These are phyloP conservation scores for Nicotiana tomentosiformis DNA, from an alignment of 257 asterid genomes.

Conservation along the genomic window DNA sequence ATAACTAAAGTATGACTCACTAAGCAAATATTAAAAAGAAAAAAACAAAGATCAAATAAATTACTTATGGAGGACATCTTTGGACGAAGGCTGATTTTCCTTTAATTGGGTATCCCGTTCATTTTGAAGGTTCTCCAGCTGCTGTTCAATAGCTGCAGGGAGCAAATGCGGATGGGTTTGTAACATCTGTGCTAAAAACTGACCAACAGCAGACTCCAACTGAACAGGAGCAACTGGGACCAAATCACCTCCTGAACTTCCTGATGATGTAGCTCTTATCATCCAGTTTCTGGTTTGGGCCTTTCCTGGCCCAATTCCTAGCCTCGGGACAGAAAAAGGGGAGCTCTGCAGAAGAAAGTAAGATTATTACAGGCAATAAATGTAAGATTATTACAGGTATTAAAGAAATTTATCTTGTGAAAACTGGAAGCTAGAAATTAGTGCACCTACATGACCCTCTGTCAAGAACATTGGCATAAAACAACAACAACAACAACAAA, in stretches of 20 bases:
- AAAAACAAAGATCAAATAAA: not conserved
- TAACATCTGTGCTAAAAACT: constrained; percentile 58
- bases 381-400: not conserved
- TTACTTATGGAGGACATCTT: constrained; percentile 72
- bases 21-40: not conserved
- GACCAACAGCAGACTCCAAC: constrained; percentile 86
- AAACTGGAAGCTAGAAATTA: not conserved
- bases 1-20: not conserved
- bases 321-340: constrained; percentile 42
- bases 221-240: constrained; percentile 69
- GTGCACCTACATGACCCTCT: not conserved
- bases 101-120: constrained; percentile 52
- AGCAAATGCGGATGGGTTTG: constrained; percentile 80
- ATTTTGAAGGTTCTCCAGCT: constrained; percentile 80
- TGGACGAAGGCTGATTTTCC: constrained; percentile 40
- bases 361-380: not conserved
- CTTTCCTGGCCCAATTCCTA: constrained; percentile 46
- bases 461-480: not conserved
- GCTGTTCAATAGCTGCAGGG: constrained; percentile 74
- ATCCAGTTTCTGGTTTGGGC: constrained; percentile 36
- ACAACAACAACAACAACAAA: too few species aligned
- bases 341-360: constrained; percentile 33
- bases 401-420: not conserved
- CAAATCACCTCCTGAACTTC: constrained; percentile 43
- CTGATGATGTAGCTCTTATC: constrained; percentile 49